phyloP scores from a whole-genome alignment of 2,329 filamentous ascomycete species.

The Gaeumannomyces sp. region DNA sequence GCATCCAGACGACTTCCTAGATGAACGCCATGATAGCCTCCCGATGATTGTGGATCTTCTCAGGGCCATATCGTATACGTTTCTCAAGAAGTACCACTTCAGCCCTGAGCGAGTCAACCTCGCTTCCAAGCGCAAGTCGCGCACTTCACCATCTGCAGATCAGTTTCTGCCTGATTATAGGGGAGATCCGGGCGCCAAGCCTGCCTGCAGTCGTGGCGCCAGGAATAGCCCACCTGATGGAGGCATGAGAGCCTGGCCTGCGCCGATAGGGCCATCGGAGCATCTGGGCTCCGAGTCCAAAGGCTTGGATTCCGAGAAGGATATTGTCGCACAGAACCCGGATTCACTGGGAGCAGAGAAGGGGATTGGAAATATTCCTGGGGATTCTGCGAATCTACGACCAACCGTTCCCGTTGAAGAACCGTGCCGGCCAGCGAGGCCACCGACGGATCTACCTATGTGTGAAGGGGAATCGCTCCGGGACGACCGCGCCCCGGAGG shows the following conservation, averaged over 20 bases:
- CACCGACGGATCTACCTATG: neutral
- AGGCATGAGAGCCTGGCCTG: neutral
- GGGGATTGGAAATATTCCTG: neutral
- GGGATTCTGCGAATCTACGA: neutral
- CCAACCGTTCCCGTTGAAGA: too few species aligned
- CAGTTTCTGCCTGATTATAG: neutral
- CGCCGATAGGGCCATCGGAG: neutral
- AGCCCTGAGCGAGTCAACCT: constrained; percentile 36
- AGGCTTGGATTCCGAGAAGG: neutral
- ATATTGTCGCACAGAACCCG: neutral
- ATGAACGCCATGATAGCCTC: constrained; percentile 43
- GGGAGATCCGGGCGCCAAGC: neutral
- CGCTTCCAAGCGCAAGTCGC: neutral
- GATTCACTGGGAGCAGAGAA: neutral
- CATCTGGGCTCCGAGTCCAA: neutral
- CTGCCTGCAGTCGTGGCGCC: neutral
- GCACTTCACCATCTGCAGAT: constrained; percentile 19
- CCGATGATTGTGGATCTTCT: constrained; percentile 58
- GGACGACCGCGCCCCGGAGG: neutral
- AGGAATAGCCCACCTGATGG: neutral
- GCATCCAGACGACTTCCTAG: constrained; percentile 34
- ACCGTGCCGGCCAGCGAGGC: neutral
- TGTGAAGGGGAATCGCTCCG: neutral
- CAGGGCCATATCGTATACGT: constrained; percentile 62
- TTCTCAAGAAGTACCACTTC: constrained; percentile 68